These are phyloP conservation scores for Phlyctochytrium planicorne DNA, from an alignment of 192 early-diverging fungal species.

Conservation along the genomic window DNA sequence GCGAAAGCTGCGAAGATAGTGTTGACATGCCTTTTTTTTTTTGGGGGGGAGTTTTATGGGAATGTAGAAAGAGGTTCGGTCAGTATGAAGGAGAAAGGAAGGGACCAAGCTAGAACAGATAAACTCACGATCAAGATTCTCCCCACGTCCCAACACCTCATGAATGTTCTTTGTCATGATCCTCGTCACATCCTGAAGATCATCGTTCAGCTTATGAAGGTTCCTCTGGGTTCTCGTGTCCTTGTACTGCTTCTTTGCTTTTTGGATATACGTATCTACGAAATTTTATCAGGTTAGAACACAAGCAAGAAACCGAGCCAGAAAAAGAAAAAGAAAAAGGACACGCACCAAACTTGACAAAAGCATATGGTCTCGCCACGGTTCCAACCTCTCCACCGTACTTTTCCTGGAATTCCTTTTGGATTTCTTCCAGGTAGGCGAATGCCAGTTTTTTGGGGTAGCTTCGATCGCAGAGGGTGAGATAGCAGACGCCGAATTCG, in stretches of 20 bases:
- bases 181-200: slow-evolving; percentile 91
- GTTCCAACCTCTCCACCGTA: slow-evolving; percentile 89
- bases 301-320: slow-evolving; percentile 8
- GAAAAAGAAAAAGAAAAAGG: not conserved
- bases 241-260: slow-evolving; percentile 94
- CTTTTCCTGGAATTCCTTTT: slow-evolving; percentile 89
- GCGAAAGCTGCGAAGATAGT: slow-evolving; percentile 62
- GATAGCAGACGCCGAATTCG: slow-evolving; percentile 89
- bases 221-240: slow-evolving; percentile 92
- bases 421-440: slow-evolving; percentile 91
- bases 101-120: slow-evolving; percentile 1
- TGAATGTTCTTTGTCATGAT: slow-evolving; percentile 99
- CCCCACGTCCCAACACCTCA: slow-evolving; percentile 88
- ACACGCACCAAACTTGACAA: slow-evolving; percentile 87
- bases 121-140: slow-evolving; percentile 69
- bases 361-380: slow-evolving; percentile 91
- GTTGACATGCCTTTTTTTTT: slow-evolving; percentile 66
- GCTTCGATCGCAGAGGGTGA: slow-evolving; percentile 89
- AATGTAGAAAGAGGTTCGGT: not conserved
- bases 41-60: slow-evolving; percentile 20
- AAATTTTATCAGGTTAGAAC: not conserved
- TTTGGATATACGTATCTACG: slow-evolving; percentile 96
- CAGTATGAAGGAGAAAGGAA: not conserved
- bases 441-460: slow-evolving; percentile 90
- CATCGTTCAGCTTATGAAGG: slow-evolving; percentile 90